Base-by-base conservation (phyloP, 495 filamentous ascomycete species). In the Podospora australis region DNA sequence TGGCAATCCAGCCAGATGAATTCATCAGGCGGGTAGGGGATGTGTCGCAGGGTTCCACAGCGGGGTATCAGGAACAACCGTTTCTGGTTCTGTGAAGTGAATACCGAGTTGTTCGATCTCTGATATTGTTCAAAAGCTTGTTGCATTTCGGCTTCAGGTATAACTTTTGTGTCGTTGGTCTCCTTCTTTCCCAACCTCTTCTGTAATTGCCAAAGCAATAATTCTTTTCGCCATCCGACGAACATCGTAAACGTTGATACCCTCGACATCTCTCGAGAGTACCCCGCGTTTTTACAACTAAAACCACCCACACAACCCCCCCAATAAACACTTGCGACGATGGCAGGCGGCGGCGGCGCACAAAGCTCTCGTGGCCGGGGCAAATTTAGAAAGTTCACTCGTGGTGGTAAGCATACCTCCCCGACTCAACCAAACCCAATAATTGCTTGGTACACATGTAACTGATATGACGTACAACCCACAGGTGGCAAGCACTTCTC, bases 401-500 rank as follows among this genome's bases (percentile, higher is more conserved):
- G 92, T 70, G 92, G 92, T 74, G 88, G 90, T 90, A 73, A 54
- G 80, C 11, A 22, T 11, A n/a, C n/a, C 38, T 10, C 13, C 6
- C 13, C 23, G 24, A 22, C 2, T 28, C 26, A 13, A 13, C 11
- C 23, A 17, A 22, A 8, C 9, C 17, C 24, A 16, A 3, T 3
- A 30, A 30, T 36, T 6, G 6, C 19, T 11, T n/a, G 25, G 11
- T n/a, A n/a, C n/a, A n/a, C n/a, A n/a, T n/a, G n/a, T n/a, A n/a
- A n/a, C n/a, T n/a, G n/a, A n/a, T n/a, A n/a, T n/a, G n/a, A n/a
- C n/a, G n/a, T n/a, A n/a, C 21, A 22, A 54, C 45, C 8, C 24
- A 43, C 56, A 34, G 91, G 90, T 46, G 92, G 91, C 56, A 95
- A 96, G 70, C 83, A 94, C 52, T 97, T 90, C 78, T 95, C 90